Percentiles rank a stretch among this genome's conserved stretches.
phyloP scores from a whole-genome alignment of 352 stramenopile species.

The Phytophthora lateralis region DNA sequence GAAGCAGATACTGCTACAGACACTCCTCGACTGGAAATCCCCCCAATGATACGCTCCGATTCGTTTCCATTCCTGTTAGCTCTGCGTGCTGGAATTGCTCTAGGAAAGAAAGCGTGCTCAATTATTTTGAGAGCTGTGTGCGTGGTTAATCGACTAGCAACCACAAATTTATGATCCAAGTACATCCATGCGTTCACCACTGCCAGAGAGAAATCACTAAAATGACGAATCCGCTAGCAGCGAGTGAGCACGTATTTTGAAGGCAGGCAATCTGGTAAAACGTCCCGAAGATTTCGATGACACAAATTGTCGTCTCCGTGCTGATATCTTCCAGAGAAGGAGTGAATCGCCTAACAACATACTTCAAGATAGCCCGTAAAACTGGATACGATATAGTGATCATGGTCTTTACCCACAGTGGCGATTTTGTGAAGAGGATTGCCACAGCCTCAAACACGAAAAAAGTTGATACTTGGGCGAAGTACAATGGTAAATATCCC shows the following conservation, averaged over 20 bases:
- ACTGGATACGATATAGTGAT: constrained; percentile 27
- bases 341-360: constrained; percentile 24
- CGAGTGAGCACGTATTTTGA: constrained; percentile 17
- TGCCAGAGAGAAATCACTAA: constrained; percentile 20
- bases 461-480: constrained; percentile 17
- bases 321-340: constrained; percentile 36
- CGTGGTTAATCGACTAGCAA: constrained; percentile 11
- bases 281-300: constrained; percentile 36
- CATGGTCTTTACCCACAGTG: constrained; percentile 17
- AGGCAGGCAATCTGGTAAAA: constrained; percentile 39
- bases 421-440: constrained; percentile 21
- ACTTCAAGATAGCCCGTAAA: constrained; percentile 25
- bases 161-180: constrained; percentile 31
- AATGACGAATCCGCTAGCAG: constrained; percentile 25
- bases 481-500: constrained; percentile 10
- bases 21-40: neutral
- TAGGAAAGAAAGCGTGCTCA: constrained; percentile 20
- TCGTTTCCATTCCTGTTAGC: neutral
- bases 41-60: neutral
- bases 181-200: constrained; percentile 27
- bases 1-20: no score
- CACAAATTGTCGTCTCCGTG: constrained; percentile 42
- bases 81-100: constrained; percentile 9
- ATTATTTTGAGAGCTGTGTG: constrained; percentile 32
- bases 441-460: constrained; percentile 30